These are phyloP conservation scores for Ogataea allantospora DNA, from an alignment of 805 yeast species.

Conservation along the genomic window DNA sequence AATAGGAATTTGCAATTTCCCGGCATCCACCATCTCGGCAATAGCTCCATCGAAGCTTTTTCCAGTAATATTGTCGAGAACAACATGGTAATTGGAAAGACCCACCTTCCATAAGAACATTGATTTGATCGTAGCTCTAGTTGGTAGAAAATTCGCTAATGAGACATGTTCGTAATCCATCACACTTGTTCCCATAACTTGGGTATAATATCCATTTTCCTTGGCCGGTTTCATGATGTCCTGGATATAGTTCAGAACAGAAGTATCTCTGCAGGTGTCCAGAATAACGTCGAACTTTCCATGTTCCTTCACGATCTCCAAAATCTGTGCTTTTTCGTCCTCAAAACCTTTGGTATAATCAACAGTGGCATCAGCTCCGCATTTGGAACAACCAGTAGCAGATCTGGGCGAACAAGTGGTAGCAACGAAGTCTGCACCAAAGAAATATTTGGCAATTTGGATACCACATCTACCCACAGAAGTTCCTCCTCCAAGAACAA, in stretches of 20 bases:
- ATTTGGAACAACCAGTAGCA: constrained; percentile 19
- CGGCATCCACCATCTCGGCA: constrained; percentile 8
- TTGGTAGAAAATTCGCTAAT: neutral
- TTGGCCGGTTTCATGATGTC: constrained; percentile 42
- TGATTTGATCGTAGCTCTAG: neutral
- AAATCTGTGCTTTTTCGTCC: neutral
- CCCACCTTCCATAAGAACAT: neutral
- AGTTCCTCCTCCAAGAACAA: constrained; percentile 74
- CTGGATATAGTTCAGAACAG: constrained; percentile 41
- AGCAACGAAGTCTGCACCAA: constrained; percentile 49
- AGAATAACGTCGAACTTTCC: constrained; percentile 53
- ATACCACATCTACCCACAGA: constrained; percentile 58
- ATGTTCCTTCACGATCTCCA: constrained; percentile 21
- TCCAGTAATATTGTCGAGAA: neutral
- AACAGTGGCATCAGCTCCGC: constrained; percentile 57
- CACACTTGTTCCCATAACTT: constrained; percentile 54
- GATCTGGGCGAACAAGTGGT: constrained; percentile 44
- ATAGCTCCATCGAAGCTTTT: neutral
- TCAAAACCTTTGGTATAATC: constrained; percentile 51
- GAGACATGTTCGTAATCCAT: constrained; percentile 30
- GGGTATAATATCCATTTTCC: constrained; percentile 44
- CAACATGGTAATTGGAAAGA: neutral
- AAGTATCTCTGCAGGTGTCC: constrained; percentile 61
- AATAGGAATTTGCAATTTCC: constrained; percentile 28
- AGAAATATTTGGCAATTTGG: constrained; percentile 53